phyloP scores from a whole-genome alignment of 352 stramenopile genomes.

The Phytophthora sojae region DNA sequence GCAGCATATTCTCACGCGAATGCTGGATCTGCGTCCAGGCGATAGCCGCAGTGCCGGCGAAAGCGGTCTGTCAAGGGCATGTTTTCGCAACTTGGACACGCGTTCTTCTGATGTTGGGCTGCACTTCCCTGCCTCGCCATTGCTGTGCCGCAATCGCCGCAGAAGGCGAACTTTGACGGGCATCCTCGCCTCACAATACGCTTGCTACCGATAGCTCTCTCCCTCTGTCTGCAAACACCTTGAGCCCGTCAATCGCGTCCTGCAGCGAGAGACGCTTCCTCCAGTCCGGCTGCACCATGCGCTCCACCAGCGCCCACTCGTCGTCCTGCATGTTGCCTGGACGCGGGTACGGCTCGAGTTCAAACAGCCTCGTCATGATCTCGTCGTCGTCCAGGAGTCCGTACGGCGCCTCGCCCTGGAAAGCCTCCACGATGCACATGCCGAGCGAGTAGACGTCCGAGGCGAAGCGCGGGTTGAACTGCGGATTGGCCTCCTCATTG shows the following conservation, averaged over 20 bases:
- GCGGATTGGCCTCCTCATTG: slow-evolving; percentile 8
- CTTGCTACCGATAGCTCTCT: neutral
- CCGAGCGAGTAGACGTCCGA: slow-evolving; percentile 45
- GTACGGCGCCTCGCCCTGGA: slow-evolving; percentile 24
- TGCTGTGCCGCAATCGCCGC: neutral
- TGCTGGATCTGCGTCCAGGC: neutral
- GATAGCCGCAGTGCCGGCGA: slow-evolving; percentile 10
- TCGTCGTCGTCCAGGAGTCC: slow-evolving; percentile 21
- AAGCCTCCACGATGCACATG: slow-evolving; percentile 45
- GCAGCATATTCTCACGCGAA: too few relatives aligned
- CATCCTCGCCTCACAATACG: neutral
- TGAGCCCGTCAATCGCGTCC: slow-evolving; percentile 12
- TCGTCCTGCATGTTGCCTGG: slow-evolving; percentile 20
- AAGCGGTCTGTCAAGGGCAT: neutral
- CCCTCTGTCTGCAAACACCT: slow-evolving; percentile 22
- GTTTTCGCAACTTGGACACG: slow-evolving; percentile 2
- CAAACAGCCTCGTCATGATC: slow-evolving; percentile 16
- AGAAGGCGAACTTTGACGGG: slow-evolving; percentile 6
- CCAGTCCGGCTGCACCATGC: slow-evolving; percentile 16
- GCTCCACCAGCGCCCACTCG: slow-evolving; percentile 21
- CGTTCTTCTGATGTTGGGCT: neutral
- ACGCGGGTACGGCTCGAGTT: slow-evolving; percentile 17
- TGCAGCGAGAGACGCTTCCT: slow-evolving; percentile 7
- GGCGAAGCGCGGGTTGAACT: slow-evolving; percentile 20
- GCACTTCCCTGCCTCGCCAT: neutral